These are phyloP conservation scores for Stromatinia cepivora DNA, from an alignment of 2,329 filamentous ascomycete genomes.

Conservation along the genomic window DNA sequence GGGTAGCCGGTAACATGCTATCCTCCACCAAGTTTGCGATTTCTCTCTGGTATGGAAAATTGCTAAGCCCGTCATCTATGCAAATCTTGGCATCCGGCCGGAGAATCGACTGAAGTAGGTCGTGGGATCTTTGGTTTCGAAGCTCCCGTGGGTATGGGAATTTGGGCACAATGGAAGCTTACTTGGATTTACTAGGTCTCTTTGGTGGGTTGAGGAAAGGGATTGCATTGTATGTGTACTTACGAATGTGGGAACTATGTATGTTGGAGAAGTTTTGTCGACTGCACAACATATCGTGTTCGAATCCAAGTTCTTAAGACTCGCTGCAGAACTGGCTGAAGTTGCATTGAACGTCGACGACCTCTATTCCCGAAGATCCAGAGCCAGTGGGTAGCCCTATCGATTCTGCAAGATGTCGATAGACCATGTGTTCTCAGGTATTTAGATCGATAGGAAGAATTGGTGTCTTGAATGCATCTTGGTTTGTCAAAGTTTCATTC, in stretches of 20 bases:
- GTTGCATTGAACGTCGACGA: background rate
- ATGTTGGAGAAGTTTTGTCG: constrained; percentile 24
- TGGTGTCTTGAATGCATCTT: too few species aligned
- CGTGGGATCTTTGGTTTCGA: constrained; percentile 24
- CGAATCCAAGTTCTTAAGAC: constrained; percentile 16
- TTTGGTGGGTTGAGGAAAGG: constrained; percentile 26
- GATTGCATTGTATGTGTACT: constrained; percentile 26
- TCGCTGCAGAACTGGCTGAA: constrained; percentile 18
- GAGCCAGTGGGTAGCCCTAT: background rate
- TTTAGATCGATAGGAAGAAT: too few species aligned
- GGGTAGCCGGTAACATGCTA: constrained; percentile 26
- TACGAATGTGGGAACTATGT: constrained; percentile 29
- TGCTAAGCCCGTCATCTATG: constrained; percentile 23
- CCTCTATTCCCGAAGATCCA: background rate
- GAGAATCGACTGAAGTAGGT: constrained; percentile 11
- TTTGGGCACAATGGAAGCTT: constrained; percentile 28
- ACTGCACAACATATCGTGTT: constrained; percentile 18
- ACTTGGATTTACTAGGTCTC: constrained; percentile 25
- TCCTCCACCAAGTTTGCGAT: constrained; percentile 25
- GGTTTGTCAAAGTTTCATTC: too few species aligned
- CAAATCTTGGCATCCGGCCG: constrained; percentile 15
- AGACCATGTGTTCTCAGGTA: too few species aligned
- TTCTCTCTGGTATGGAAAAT: constrained; percentile 22
- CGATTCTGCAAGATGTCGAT: background rate
- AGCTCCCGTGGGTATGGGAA: constrained; percentile 13